These are phyloP conservation scores for Naegleria fowleri DNA, from an alignment of 208 protist species.

Conservation along the genomic window DNA sequence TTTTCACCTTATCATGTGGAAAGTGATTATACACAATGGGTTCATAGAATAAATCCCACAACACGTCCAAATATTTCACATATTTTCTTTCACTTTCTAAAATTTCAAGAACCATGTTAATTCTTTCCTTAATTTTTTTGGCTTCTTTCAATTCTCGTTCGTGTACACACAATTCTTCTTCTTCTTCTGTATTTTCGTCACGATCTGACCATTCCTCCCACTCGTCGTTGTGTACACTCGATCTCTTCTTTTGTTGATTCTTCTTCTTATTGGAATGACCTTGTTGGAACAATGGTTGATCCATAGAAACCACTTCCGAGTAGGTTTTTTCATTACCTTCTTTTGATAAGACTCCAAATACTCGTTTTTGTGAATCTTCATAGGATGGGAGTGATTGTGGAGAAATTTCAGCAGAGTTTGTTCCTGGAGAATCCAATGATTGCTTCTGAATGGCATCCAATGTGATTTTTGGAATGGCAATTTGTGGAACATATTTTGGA, in stretches of 20 bases:
- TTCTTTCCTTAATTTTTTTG: neutral
- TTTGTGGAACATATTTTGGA: neutral
- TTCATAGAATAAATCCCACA: conserved; percentile 11
- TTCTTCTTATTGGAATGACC: neutral
- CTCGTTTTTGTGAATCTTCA: neutral
- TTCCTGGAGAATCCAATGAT: neutral
- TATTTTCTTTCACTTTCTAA: conserved; percentile 20
- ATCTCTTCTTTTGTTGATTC: neutral
- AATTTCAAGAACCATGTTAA: conserved; percentile 3
- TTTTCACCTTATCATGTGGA: neutral
- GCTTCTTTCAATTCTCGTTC: neutral
- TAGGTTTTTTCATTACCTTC: neutral
- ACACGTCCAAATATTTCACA: neutral
- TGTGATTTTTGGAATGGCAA: neutral
- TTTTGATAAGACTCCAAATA: neutral
- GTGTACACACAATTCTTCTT: neutral
- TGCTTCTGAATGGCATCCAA: neutral
- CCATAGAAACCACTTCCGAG: neutral
- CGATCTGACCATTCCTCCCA: neutral
- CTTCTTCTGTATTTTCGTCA: too few species aligned
- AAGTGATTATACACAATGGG: neutral
- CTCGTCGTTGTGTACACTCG: too few species aligned
- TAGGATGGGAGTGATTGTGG: neutral
- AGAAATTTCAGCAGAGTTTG: neutral
- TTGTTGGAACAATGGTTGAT: neutral